A percentile compares a stretch with the other conserved stretches of the same genome.
Conservation (phyloP, 2,329 filamentous ascomycete genomes). For the Aspergillus neotritici region DNA sequence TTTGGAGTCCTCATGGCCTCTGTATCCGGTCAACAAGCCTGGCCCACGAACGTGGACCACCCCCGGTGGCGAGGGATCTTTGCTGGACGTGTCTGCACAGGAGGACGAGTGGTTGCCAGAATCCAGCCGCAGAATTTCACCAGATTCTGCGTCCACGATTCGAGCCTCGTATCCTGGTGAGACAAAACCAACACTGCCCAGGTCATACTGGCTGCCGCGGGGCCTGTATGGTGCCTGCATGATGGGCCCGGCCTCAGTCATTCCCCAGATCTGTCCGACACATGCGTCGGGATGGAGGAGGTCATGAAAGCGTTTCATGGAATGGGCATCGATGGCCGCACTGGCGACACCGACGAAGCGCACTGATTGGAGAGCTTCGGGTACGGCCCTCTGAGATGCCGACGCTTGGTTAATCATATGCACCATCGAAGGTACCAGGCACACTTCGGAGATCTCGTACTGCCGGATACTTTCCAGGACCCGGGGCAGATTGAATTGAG, state of each 20-base stretch:
- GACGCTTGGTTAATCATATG: slow-evolving; percentile 20
- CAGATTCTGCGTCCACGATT: too few relatives aligned
- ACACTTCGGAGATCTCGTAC: slow-evolving; percentile 38
- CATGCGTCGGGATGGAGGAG: slow-evolving; percentile 34
- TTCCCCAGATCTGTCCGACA: slow-evolving; percentile 45
- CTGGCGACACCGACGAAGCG: slow-evolving; percentile 40
- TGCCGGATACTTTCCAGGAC: slow-evolving; percentile 29
- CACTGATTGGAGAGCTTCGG: slow-evolving; percentile 30
- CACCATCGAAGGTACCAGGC: slow-evolving; percentile 38
- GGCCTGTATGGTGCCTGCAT: slow-evolving; percentile 23
- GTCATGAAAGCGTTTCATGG: slow-evolving; percentile 29
- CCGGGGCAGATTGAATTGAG: slow-evolving; percentile 31
- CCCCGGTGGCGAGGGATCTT: slow-evolving; percentile 13
- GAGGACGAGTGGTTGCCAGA: too few relatives aligned
- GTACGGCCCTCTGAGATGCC: background rate
- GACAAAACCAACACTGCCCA: slow-evolving; percentile 40
- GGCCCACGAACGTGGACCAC: slow-evolving; percentile 32
- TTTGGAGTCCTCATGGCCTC: slow-evolving; percentile 11
- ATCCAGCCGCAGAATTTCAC: too few relatives aligned
- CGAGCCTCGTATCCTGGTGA: slow-evolving; percentile 31
- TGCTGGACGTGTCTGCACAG: too few relatives aligned
- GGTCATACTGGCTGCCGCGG: slow-evolving; percentile 23
- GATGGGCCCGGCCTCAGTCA: slow-evolving; percentile 44
- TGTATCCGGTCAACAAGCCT: slow-evolving; percentile 23
- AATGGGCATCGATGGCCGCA: slow-evolving; percentile 35